Base-by-base conservation (phyloP, 768 basidiomycete species). In the Kwoniella pini region DNA sequence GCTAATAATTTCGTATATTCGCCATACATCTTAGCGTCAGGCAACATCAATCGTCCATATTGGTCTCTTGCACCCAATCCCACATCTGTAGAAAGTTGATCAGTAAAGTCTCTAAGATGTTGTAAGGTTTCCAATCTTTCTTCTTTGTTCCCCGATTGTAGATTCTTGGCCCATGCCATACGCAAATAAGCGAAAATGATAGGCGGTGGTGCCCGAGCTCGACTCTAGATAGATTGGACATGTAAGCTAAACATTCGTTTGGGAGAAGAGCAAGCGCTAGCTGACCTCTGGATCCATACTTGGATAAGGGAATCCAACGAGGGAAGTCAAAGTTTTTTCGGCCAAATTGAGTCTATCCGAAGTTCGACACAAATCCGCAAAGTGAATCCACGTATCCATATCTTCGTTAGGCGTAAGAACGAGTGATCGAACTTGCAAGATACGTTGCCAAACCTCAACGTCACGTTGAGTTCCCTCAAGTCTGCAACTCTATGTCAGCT, bases 361-460 rank as follows among this genome's bases (percentile, higher is more conserved):
- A 80, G 95, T 95, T 52, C 96, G 90, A 75, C 96, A 98, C 1
- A 98, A 82, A 71, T 99, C 98, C 2, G 95, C 91, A 72, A 99
- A 97, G 79, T 96, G 93, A 79, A 99, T 96, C 93, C 94, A 98
- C 87, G 96, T 97, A 45, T 89, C 85, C 43, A 90, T 91, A 74
- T 97, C 93, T 64, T 96, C 92, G 65, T 90, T 90, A 0, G 96
- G 95, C 43, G 86, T 89, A 26, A 97, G 82, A 21, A 99, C 93
- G 53, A 98, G 83, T 0, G 94, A 91, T 54, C 96, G 85, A 49
- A 99, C 92, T 82, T 97, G 95, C 9, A 99, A 82, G 54, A 98
- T 90, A 19, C 95, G 86, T 77, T 98, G 96, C 96, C 96, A 99
- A 4, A 96, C 92, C 79, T 99, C 96, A 31, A 98, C 95, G 70